Percentiles rank a stretch among this genome's conserved stretches.
Conservation (phyloP, 31 red algal genomes). For the Asparagopsis taxiformis region DNA sequence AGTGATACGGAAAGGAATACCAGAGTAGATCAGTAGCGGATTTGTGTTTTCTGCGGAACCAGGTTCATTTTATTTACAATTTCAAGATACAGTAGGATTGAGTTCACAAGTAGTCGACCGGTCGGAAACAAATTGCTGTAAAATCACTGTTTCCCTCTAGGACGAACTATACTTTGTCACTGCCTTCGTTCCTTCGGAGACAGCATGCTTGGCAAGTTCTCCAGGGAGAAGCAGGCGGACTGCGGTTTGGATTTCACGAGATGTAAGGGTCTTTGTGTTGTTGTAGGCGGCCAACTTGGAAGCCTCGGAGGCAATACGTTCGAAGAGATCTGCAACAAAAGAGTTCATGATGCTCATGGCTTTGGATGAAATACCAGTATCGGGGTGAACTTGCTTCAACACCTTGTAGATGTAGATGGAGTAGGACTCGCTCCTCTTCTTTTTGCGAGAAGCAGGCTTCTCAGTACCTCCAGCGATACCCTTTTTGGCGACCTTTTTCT, state of each 20-base stretch:
- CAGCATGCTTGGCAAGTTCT: slow-evolving; percentile 96
- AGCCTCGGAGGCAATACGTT: slow-evolving; percentile 94
- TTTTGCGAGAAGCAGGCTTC: slow-evolving; percentile 77
- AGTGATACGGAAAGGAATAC: too few relatives aligned
- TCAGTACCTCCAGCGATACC: slow-evolving; percentile 38
- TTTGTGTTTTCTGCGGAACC: too few relatives aligned
- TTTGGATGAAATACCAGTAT: slow-evolving; percentile 97
- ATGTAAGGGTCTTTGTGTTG: slow-evolving; percentile 97
- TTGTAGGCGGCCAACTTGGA: slow-evolving; percentile 92
- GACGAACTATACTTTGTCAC: slow-evolving; percentile 92
- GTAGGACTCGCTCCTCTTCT: slow-evolving; percentile 96
- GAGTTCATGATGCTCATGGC: slow-evolving; percentile 99
- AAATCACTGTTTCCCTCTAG: too few relatives aligned
- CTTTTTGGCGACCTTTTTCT: slow-evolving; percentile 99
- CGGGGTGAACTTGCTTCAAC: slow-evolving; percentile 97
- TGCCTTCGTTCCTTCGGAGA: slow-evolving; percentile 98
- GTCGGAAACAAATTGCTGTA: too few relatives aligned
- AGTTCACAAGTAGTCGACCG: too few relatives aligned
- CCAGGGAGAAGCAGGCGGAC: slow-evolving; percentile 92
- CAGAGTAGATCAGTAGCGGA: too few relatives aligned
- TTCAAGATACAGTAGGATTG: background rate
- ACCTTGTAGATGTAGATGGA: slow-evolving; percentile 99
- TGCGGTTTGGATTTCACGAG: slow-evolving; percentile 96
- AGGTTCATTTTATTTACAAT: slow-evolving; percentile 1
- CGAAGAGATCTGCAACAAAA: slow-evolving; percentile 97